Percentiles rank a stretch among this genome's conserved stretches.
These are phyloP conservation scores for Penicillium sp. DNA, from an alignment of 2,329 filamentous ascomycete genomes.

Conservation along the genomic window DNA sequence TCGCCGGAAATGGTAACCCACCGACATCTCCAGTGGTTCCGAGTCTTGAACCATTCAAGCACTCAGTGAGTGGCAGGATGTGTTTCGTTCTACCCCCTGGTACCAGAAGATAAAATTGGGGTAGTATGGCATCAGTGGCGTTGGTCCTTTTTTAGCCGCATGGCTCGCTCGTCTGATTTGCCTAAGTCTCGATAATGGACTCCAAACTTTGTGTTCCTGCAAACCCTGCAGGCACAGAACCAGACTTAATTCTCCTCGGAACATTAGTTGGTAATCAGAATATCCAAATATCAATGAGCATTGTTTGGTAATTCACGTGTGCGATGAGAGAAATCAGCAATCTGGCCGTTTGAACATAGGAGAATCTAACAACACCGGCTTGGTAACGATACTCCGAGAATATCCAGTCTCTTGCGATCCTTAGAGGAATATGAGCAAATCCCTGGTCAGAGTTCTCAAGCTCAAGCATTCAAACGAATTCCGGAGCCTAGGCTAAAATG, in stretches of 20 bases:
- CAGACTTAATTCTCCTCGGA: neutral
- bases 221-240: constrained; percentile 3
- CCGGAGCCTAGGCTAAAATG: too few species aligned
- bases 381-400: too few species aligned
- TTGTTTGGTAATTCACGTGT: neutral
- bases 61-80: neutral
- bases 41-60: neutral
- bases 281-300: neutral
- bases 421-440: too few species aligned
- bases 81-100: constrained; percentile 4
- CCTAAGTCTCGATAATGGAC: neutral
- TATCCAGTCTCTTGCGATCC: too few species aligned
- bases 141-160: neutral
- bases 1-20: constrained; percentile 6
- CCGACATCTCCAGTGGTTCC: neutral
- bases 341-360: neutral
- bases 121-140: neutral
- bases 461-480: too few species aligned
- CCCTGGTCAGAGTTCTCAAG: too few species aligned
- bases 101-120: neutral
- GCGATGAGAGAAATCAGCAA: neutral
- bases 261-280: neutral
- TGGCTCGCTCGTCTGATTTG: neutral
- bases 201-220: constrained; percentile 3
- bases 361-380: neutral